These are phyloP conservation scores for Aspergillus cejpii DNA, from an alignment of 2,329 filamentous ascomycete species.

Conservation along the genomic window DNA sequence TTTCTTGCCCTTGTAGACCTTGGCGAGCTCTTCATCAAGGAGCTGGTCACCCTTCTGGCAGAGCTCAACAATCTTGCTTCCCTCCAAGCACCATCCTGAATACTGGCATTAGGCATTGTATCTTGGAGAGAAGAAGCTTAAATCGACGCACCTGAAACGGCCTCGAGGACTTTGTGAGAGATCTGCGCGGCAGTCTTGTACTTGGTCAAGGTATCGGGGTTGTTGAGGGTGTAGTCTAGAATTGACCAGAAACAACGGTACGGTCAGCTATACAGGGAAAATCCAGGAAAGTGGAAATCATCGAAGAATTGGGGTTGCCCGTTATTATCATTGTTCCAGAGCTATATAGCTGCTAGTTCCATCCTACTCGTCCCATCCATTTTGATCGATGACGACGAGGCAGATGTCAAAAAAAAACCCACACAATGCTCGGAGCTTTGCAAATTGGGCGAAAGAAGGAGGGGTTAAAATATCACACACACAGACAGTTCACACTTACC, in stretches of 20 bases:
- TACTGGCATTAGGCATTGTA: conserved; percentile 17
- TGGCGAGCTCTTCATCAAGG: conserved; percentile 83
- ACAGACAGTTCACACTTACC: conserved; percentile 33
- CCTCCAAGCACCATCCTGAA: conserved; percentile 64
- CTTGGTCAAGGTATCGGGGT: conserved; percentile 94
- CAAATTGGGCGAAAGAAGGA: conserved; percentile 18
- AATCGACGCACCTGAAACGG: conserved; percentile 55
- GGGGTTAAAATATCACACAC: conserved; percentile 9
- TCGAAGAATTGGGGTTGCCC: not conserved
- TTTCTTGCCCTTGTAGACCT: conserved; percentile 99
- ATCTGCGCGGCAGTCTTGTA: conserved; percentile 96
- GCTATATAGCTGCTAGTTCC: conserved; percentile 1
- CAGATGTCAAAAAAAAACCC: conserved; percentile 22
- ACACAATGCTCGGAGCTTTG: conserved; percentile 32
- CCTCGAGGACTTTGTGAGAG: conserved; percentile 89
- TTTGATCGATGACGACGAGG: conserved; percentile 16
- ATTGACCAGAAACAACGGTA: conserved; percentile 6
- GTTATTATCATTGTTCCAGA: not conserved
- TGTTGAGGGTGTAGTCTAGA: conserved; percentile 79
- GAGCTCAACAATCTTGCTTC: conserved; percentile 86
- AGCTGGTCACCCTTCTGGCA: conserved; percentile 95
- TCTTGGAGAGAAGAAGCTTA: conserved; percentile 2
- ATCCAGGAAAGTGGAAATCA: not conserved
- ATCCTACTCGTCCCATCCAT: conserved; percentile 1
- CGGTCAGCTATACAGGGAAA: conserved; percentile 12